Evolutionary conservation across 1,284 basidiomycete genomes (phyloP).

Genomic region (Pisolithus thermaeus): DNA sequence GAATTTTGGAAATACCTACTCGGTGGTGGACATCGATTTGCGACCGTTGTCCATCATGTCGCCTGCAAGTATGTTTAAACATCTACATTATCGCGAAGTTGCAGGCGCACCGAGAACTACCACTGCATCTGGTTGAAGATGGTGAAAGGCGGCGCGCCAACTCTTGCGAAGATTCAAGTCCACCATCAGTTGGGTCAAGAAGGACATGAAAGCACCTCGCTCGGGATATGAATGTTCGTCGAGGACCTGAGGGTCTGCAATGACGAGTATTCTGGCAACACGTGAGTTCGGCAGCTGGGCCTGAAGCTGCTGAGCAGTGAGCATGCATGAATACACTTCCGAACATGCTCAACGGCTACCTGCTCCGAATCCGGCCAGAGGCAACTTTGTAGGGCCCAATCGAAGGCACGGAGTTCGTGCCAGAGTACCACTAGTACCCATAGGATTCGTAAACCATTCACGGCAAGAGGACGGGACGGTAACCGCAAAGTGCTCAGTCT

Average conservation of each 20-base stretch:
- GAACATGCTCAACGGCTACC: slow-evolving; percentile 7
- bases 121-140: slow-evolving; percentile 62
- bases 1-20: slow-evolving; percentile 46
- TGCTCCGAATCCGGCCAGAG: slow-evolving; percentile 22
- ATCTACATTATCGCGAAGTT: slow-evolving; percentile 41
- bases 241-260: slow-evolving; percentile 76
- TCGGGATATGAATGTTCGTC: slow-evolving; percentile 43
- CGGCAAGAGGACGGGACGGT: background rate
- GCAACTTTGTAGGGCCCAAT: slow-evolving; percentile 14
- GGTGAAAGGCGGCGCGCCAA: slow-evolving; percentile 58
- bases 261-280: slow-evolving; percentile 59
- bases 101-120: slow-evolving; percentile 72
- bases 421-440: slow-evolving; percentile 28
- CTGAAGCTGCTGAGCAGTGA: slow-evolving; percentile 11
- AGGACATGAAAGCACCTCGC: slow-evolving; percentile 34
- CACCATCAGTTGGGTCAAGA: slow-evolving; percentile 48
- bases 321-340: background rate
- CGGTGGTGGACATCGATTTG: slow-evolving; percentile 46
- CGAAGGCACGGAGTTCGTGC: slow-evolving; percentile 25
- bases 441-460: slow-evolving; percentile 12
- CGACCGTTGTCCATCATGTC: slow-evolving; percentile 82
- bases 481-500: background rate
- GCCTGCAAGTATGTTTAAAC: slow-evolving; percentile 9
- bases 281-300: slow-evolving; percentile 13
- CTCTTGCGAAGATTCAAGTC: slow-evolving; percentile 70